Percentiles rank a stretch among this genome's conserved stretches.
Evolutionary conservation across 768 basidiomycete genomes (phyloP).

Genomic region (Leccinum fibrillosum): DNA sequence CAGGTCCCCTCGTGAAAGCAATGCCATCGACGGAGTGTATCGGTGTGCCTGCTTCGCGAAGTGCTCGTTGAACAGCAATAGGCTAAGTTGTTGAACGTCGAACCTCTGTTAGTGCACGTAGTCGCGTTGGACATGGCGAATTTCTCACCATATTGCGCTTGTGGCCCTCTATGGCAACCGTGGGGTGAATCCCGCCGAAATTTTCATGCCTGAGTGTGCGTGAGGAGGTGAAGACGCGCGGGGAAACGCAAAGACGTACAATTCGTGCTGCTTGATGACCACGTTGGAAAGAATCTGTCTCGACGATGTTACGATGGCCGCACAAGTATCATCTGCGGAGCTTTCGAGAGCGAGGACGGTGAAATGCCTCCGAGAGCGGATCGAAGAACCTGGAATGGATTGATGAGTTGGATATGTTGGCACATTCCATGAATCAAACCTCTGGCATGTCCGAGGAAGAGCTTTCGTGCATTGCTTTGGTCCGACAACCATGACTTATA

Average conservation of each 20-base stretch:
- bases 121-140: neutral
- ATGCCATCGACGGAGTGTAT: conserved; percentile 75
- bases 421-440: neutral
- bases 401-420: neutral
- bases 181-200: conserved; percentile 73
- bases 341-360: conserved; percentile 79
- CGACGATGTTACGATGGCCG: conserved; percentile 74
- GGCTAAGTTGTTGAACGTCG: conserved; percentile 47
- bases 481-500: neutral
- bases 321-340: conserved; percentile 94
- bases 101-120: neutral
- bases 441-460: neutral
- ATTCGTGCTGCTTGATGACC: conserved; percentile 74
- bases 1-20: conserved; percentile 89
- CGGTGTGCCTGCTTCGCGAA: conserved; percentile 59
- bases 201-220: conserved; percentile 21
- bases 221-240: neutral
- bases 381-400: neutral
- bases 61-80: conserved; percentile 61
- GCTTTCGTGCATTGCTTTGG: neutral
- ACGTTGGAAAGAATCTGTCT: conserved; percentile 78
- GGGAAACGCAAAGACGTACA: conserved; percentile 37
- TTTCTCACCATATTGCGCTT: conserved; percentile 66
- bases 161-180: conserved; percentile 74
- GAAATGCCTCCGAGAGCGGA: conserved; percentile 30